These are phyloP conservation scores for Rhizopogon vinicolor DNA, from an alignment of 768 basidiomycete species.

Conservation along the genomic window DNA sequence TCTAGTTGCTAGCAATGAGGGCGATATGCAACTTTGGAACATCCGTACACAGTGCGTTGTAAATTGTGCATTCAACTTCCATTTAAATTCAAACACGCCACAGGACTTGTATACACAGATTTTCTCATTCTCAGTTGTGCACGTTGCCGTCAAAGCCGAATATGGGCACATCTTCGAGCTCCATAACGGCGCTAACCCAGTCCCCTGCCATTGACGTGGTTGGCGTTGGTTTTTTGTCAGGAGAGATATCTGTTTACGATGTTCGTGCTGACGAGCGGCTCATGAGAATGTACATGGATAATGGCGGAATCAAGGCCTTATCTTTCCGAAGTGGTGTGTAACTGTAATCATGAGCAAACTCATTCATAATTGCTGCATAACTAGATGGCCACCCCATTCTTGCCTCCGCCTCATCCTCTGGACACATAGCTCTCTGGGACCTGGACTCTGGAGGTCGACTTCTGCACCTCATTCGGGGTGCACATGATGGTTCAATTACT, in stretches of 20 bases:
- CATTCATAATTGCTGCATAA: not conserved
- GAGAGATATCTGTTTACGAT: conserved; percentile 86
- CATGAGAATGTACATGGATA: conserved; percentile 88
- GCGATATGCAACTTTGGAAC: conserved; percentile 91
- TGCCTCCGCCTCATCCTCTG: conserved; percentile 81
- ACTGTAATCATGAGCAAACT: not conserved
- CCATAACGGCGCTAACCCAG: conserved; percentile 79
- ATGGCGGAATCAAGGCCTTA: conserved; percentile 68
- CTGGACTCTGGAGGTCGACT: conserved; percentile 77
- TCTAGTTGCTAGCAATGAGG: conserved; percentile 76
- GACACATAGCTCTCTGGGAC: conserved; percentile 93
- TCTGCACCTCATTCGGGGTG: conserved; percentile 80
- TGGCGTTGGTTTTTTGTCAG: conserved; percentile 87
- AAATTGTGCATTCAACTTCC: not conserved
- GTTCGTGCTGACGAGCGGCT: conserved; percentile 86
- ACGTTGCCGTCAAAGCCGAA: conserved; percentile 28
- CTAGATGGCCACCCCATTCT: conserved; percentile 85
- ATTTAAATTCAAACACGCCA: not conserved
- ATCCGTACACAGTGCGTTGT: conserved; percentile 67
- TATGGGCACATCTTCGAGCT: conserved; percentile 26
- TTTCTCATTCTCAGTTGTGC: conserved; percentile 51
- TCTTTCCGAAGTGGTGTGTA: conserved; percentile 81
- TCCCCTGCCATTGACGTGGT: conserved; percentile 96
- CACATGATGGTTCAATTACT: conserved; percentile 83
- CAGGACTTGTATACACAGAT: conserved; percentile 83